Conservation (phyloP, 2,329 filamentous ascomycete species). For the Lachnum nothofagi region DNA sequence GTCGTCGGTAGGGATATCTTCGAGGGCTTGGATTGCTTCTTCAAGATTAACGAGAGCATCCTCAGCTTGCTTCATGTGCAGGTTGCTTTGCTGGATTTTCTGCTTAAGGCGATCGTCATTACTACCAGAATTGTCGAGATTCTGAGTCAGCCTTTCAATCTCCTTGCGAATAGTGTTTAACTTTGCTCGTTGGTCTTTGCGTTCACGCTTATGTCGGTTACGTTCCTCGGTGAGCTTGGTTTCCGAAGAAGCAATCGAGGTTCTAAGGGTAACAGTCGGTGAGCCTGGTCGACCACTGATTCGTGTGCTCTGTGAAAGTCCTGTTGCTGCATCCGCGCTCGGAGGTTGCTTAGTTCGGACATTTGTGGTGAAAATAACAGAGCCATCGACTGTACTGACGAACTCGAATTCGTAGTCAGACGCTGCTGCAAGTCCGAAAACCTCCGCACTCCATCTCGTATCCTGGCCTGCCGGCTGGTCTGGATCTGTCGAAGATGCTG, state of each 20-base stretch:
- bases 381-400: conserved; percentile 60
- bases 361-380: conserved; percentile 66
- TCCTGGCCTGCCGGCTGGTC: conserved; percentile 37
- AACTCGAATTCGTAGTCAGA: conserved; percentile 78
- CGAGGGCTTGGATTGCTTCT: conserved; percentile 58
- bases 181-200: conserved; percentile 69
- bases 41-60: conserved; percentile 52
- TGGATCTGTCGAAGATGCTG: conserved; percentile 46
- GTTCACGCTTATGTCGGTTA: conserved; percentile 61
- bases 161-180: conserved; percentile 66
- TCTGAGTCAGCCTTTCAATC: conserved; percentile 62
- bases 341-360: conserved; percentile 41
- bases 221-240: conserved; percentile 65
- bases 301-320: conserved; percentile 41
- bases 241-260: conserved; percentile 69
- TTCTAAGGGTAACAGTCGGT: conserved; percentile 69
- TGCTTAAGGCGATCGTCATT: conserved; percentile 72
- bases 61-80: conserved; percentile 63
- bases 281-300: conserved; percentile 67
- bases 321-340: conserved; percentile 29
- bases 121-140: conserved; percentile 63
- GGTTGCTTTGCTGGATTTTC: conserved; percentile 69
- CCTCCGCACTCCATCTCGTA: conserved; percentile 64
- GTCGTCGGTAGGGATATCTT: conserved; percentile 59
- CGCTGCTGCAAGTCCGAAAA: conserved; percentile 63